Conservation (phyloP, 2,329 filamentous ascomycete genomes). For the Neurospora sp. region DNA sequence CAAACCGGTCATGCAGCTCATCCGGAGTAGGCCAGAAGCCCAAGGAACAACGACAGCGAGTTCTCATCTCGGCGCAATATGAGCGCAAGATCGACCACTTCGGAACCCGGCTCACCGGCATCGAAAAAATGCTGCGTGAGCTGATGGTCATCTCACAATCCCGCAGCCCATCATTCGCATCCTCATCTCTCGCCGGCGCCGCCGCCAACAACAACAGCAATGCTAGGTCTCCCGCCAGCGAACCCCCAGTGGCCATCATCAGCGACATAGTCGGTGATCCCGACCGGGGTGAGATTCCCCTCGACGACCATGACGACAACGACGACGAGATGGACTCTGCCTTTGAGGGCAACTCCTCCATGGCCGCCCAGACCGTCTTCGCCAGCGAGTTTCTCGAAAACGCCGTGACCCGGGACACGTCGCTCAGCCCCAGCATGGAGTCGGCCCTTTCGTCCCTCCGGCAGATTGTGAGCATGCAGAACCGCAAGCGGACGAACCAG, state of each 20-base stretch:
- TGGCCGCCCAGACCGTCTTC: constrained; percentile 42
- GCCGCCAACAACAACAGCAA: constrained; percentile 6
- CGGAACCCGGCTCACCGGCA: constrained; percentile 27
- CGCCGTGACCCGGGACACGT: constrained; percentile 37
- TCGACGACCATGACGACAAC: constrained; percentile 15
- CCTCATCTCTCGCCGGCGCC: constrained; percentile 2
- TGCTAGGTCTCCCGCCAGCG: constrained; percentile 9
- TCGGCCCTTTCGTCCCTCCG: constrained; percentile 40
- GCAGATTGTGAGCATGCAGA: constrained; percentile 43
- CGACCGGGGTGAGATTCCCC: not conserved
- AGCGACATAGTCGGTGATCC: not conserved
- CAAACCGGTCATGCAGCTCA: constrained; percentile 43
- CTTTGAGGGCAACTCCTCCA: constrained; percentile 38
- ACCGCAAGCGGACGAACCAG: constrained; percentile 26
- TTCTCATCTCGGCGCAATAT: constrained; percentile 51
- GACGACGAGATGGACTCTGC: constrained; percentile 30
- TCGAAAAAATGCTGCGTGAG: constrained; percentile 28
- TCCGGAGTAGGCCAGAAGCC: constrained; percentile 44
- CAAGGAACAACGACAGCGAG: constrained; percentile 44
- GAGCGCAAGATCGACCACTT: constrained; percentile 27
- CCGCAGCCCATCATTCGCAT: constrained; percentile 9
- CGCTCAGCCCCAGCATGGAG: constrained; percentile 41
- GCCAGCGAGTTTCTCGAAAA: constrained; percentile 44
- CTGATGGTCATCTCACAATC: constrained; percentile 17
- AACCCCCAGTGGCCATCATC: not conserved